phyloP scores from a whole-genome alignment of 352 stramenopile species.

The Phytopythium cucurbitacearum region DNA sequence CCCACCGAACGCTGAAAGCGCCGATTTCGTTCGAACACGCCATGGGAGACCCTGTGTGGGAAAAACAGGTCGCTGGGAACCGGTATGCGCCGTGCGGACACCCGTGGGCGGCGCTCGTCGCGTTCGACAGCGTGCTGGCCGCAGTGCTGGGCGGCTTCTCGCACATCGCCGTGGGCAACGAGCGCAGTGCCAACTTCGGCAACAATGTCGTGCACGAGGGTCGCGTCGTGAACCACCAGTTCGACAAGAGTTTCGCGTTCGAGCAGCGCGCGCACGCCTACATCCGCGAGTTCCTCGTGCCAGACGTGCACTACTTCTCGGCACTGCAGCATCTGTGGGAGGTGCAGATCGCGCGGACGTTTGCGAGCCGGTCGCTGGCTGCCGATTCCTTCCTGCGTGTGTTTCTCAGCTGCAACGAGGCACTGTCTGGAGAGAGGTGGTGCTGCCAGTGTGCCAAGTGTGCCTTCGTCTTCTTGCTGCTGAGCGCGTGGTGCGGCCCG shows the following conservation, averaged over 20 bases:
- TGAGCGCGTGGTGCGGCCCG: conserved; percentile 29
- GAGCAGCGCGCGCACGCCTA: conserved; percentile 25
- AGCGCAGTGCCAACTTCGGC: conserved; percentile 33
- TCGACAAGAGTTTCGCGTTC: conserved; percentile 46
- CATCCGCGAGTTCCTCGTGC: conserved; percentile 28
- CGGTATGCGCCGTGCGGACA: conserved; percentile 26
- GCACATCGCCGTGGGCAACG: conserved; percentile 32
- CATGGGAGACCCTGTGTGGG: conserved; percentile 27
- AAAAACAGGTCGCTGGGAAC: conserved; percentile 16
- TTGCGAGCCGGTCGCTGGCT: conserved; percentile 21
- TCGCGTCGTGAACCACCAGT: conserved; percentile 35
- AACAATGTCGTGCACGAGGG: conserved; percentile 33
- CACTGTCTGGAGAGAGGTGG: conserved; percentile 27
- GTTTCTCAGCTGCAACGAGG: conserved; percentile 44
- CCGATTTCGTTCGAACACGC: conserved; percentile 27
- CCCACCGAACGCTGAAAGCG: conserved; percentile 8
- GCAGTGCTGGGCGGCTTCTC: conserved; percentile 26
- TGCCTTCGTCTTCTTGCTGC: conserved; percentile 34
- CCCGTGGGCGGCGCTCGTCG: conserved; percentile 31
- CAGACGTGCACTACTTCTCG: conserved; percentile 39
- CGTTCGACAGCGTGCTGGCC: conserved; percentile 31
- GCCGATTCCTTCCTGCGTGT: conserved; percentile 24
- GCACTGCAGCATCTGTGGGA: conserved; percentile 40
- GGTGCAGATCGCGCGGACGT: conserved; percentile 34
- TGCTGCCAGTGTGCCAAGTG: conserved; percentile 40